Base-by-base conservation (phyloP, 2,329 filamentous ascomycete genomes). In the Trichoderma sp. region DNA sequence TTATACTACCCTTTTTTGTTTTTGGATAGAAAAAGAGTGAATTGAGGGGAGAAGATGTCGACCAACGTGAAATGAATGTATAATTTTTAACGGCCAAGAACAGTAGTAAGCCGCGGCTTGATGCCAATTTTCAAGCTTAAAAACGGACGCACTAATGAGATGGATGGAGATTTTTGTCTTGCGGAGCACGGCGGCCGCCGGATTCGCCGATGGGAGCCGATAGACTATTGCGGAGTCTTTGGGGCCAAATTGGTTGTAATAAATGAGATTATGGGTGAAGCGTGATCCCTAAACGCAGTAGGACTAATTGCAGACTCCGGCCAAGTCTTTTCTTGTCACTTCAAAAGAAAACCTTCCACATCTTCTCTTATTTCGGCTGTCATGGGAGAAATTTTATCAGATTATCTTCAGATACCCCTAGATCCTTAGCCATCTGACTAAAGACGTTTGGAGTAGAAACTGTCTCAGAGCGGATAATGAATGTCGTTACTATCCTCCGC, bases 181-280 rank as follows among this genome's bases (percentile, higher is more conserved):
- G 66, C 66, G 66, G 66, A 69, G 66, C 57, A 53, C 57, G 66
- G 53, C 66, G 66, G 53, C 26, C 55, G 66, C 66, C 65, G 65
- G 26, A 61, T 61, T 61, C 36, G 55, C 65, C 66, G 66, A 69
- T 26, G 66, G 34, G 55, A 68, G 36, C 66, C 66, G 66, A 68
- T 23, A n/a, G 6, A 59, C 28, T 26, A 53, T 20, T 62, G 55
- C 66, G 57, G 57, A 61, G 66, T 69, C 65, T 5, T 5, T 20
- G 53, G 30, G n/a, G 39, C 26, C 17, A 47, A 32, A 50, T 15
- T 6, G 15, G 30, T 39, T 57, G 32, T 28, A 20, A 20, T 34
- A 23, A 6, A 20, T 32, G 57, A 59, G 34, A 63, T 43, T n/a
- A 17, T 30, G 15, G 11, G 26, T 26, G 61, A 17, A 53, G 3